These are phyloP conservation scores for Microdochium trichocladiopsis DNA, from an alignment of 2,329 filamentous ascomycete species.

Conservation along the genomic window DNA sequence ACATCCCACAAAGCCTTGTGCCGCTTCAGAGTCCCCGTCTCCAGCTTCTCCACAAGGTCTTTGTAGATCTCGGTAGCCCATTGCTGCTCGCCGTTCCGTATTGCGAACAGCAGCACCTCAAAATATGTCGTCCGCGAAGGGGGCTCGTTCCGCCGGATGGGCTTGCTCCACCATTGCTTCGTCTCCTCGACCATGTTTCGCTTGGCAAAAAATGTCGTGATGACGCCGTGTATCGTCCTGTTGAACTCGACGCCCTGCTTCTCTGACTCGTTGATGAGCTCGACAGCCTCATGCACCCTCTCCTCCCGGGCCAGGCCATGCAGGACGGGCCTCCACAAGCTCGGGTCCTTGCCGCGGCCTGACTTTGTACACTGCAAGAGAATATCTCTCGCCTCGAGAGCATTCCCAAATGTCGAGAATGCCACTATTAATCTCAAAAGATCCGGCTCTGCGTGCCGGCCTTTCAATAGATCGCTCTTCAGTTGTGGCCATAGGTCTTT, in stretches of 20 bases:
- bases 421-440: constrained; percentile 9
- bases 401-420: constrained; percentile 18
- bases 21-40: constrained; percentile 24
- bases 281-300: constrained; percentile 48
- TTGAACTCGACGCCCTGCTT: constrained; percentile 36
- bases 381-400: constrained; percentile 19
- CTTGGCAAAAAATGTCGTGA: constrained; percentile 57
- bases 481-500: constrained; percentile 5
- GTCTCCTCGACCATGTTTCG: constrained; percentile 52
- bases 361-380: constrained; percentile 8
- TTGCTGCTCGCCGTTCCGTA: constrained; percentile 48
- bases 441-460: neutral
- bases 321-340: constrained; percentile 44
- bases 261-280: constrained; percentile 46
- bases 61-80: constrained; percentile 58
- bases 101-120: constrained; percentile 53
- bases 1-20: constrained; percentile 61
- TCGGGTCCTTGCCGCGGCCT: constrained; percentile 3
- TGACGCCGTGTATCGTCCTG: constrained; percentile 38
- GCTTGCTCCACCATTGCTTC: constrained; percentile 59
- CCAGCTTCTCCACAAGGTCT: constrained; percentile 32
- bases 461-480: neutral
- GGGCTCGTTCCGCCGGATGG: constrained; percentile 30
- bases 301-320: constrained; percentile 56
- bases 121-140: constrained; percentile 40